Conservation (phyloP, 495 filamentous ascomycete genomes). For the Penicillium nucicola region DNA sequence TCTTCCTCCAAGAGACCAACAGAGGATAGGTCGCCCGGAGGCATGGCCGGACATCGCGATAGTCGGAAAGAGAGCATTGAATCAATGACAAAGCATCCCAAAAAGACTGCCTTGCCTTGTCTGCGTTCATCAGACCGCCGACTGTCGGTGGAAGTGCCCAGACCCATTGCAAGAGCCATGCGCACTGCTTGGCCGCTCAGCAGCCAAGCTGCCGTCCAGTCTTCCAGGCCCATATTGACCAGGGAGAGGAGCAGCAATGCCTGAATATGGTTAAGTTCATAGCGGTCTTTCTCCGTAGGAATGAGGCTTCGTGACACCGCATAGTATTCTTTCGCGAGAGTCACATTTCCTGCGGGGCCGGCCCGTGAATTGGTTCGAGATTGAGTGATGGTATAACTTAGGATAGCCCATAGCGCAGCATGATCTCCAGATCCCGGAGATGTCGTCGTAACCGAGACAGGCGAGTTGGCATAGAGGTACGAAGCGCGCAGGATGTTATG, state of each 20-base stretch:
- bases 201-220: slow-evolving; percentile 57
- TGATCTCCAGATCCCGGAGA: slow-evolving; percentile 53
- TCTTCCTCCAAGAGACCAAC: slow-evolving; percentile 55
- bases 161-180: slow-evolving; percentile 49
- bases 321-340: slow-evolving; percentile 49
- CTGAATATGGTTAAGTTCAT: slow-evolving; percentile 60
- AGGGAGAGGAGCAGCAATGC: slow-evolving; percentile 61
- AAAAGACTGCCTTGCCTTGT: slow-evolving; percentile 49
- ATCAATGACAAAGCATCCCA: slow-evolving; percentile 66
- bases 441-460: slow-evolving; percentile 38
- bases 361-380: slow-evolving; percentile 26
- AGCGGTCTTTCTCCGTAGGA: slow-evolving; percentile 53
- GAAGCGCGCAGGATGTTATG: slow-evolving; percentile 57
- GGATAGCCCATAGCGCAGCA: slow-evolving; percentile 61
- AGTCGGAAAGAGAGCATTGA: slow-evolving; percentile 59
- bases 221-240: slow-evolving; percentile 54
- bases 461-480: slow-evolving; percentile 48
- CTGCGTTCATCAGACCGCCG: slow-evolving; percentile 37
- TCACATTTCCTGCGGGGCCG: slow-evolving; percentile 15
- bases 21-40: slow-evolving; percentile 40
- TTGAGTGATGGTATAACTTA: slow-evolving; percentile 53
- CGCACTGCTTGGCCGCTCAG: slow-evolving; percentile 61
- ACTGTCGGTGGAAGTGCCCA: slow-evolving; percentile 28
- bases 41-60: slow-evolving; percentile 50
- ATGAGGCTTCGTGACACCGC: slow-evolving; percentile 55